phyloP scores from a whole-genome alignment of 2,329 filamentous ascomycete species.

The Penicillium italicum region DNA sequence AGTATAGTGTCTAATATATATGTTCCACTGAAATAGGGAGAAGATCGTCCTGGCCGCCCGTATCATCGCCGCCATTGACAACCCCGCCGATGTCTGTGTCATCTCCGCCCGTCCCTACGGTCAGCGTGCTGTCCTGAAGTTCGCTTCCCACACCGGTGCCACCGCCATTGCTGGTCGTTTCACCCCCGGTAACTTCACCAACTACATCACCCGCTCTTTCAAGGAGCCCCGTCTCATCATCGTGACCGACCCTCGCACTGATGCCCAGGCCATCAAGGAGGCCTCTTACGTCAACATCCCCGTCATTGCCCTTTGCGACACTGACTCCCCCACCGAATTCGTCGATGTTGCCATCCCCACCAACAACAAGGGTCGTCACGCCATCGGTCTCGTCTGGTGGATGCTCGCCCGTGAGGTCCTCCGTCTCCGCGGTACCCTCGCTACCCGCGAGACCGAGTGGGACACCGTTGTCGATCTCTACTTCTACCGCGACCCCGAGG shows the following conservation, averaged over 20 bases:
- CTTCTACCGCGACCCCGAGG: slow-evolving; percentile 99
- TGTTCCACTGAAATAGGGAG: slow-evolving; percentile 63
- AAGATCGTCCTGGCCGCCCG: slow-evolving; percentile 98
- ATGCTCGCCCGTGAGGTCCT: slow-evolving; percentile 99
- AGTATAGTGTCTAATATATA: slow-evolving; percentile 21
- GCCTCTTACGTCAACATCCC: slow-evolving; percentile 99
- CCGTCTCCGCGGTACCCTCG: slow-evolving; percentile 94
- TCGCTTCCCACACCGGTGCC: slow-evolving; percentile 96
- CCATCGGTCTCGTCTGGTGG: slow-evolving; percentile 99
- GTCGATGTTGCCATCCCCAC: slow-evolving; percentile 99
- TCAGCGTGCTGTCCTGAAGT: slow-evolving; percentile 99
- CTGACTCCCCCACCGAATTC: slow-evolving; percentile 98
- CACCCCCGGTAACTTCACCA: slow-evolving; percentile 99
- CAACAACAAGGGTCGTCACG: slow-evolving; percentile 99
- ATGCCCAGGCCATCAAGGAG: slow-evolving; percentile 99
- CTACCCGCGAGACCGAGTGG: slow-evolving; percentile 94
- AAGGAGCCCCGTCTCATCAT: slow-evolving; percentile 99
- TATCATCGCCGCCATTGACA: slow-evolving; percentile 98
- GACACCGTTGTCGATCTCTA: slow-evolving; percentile 99
- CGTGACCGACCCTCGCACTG: slow-evolving; percentile 98
- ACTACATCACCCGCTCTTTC: slow-evolving; percentile 99
- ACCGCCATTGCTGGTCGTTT: slow-evolving; percentile 98
- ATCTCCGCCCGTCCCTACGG: slow-evolving; percentile 99
- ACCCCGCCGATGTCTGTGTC: slow-evolving; percentile 98
- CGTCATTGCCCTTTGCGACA: slow-evolving; percentile 98